These are phyloP conservation scores for Cercophora sp. DNA, from an alignment of 495 filamentous ascomycete species.

Conservation along the genomic window DNA sequence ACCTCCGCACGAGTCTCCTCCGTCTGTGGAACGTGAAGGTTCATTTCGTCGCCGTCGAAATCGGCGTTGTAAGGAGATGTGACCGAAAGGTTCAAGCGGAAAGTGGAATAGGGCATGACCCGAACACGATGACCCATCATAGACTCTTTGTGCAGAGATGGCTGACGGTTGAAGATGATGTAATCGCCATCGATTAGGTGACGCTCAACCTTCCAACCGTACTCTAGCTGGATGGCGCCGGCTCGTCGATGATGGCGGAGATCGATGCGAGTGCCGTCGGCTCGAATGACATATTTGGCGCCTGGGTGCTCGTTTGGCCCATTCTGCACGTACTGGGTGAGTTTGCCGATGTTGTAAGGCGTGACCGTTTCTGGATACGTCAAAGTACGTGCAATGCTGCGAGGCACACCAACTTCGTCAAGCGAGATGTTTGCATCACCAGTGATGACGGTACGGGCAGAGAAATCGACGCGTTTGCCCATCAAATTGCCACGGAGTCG, in stretches of 20 bases:
- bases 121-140: slow-evolving; percentile 99
- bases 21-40: slow-evolving; percentile 94
- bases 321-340: slow-evolving; percentile 83
- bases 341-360: slow-evolving; percentile 91
- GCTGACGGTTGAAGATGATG: slow-evolving; percentile 99
- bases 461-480: slow-evolving; percentile 99
- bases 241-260: slow-evolving; percentile 85
- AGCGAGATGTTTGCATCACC: slow-evolving; percentile 94
- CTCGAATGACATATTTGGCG: slow-evolving; percentile 89
- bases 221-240: slow-evolving; percentile 76
- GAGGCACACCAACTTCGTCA: slow-evolving; percentile 93
- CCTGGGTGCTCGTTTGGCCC: slow-evolving; percentile 93
- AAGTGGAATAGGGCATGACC: slow-evolving; percentile 98
- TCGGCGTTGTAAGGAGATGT: slow-evolving; percentile 98
- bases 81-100: slow-evolving; percentile 93
- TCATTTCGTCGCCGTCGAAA: slow-evolving; percentile 99
- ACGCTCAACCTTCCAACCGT: slow-evolving; percentile 97
- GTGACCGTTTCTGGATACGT: slow-evolving; percentile 98
- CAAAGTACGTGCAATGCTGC: slow-evolving; percentile 79
- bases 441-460: slow-evolving; percentile 97
- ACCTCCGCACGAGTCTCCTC: slow-evolving; percentile 95
- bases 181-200: slow-evolving; percentile 94
- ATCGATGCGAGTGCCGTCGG: slow-evolving; percentile 89
- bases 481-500: slow-evolving; percentile 96
- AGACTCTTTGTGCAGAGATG: slow-evolving; percentile 97